phyloP scores from a whole-genome alignment of 495 filamentous ascomycete genomes.

The Talaromyces thailandensis region DNA sequence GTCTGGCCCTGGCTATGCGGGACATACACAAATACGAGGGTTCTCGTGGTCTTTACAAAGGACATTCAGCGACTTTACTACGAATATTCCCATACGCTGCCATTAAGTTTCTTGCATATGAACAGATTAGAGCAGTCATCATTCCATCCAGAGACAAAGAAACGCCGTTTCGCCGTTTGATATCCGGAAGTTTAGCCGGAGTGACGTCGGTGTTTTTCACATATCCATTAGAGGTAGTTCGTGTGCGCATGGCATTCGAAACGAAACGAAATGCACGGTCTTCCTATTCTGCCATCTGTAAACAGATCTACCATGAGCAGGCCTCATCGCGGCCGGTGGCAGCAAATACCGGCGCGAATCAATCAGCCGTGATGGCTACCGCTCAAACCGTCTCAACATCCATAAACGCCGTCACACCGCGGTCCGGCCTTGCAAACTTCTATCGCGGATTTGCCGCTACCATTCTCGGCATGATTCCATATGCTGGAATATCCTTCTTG shows the following conservation, averaged over 20 bases:
- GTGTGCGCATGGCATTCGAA: conserved; percentile 90
- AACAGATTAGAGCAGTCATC: conserved; percentile 74
- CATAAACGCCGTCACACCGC: conserved; percentile 40
- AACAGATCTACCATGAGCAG: conserved; percentile 74
- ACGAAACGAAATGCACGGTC: conserved; percentile 61
- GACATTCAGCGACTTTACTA: conserved; percentile 87
- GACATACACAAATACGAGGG: conserved; percentile 77
- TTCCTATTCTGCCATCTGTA: conserved; percentile 62
- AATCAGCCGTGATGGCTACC: conserved; percentile 18
- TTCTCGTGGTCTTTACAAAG: conserved; percentile 68
- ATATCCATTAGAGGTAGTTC: conserved; percentile 85
- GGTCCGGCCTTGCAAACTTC: conserved; percentile 74
- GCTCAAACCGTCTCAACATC: conserved; percentile 27
- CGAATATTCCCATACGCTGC: conserved; percentile 96
- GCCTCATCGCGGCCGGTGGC: conserved; percentile 20
- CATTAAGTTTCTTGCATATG: conserved; percentile 96
- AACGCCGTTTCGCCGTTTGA: conserved; percentile 66
- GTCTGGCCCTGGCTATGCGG: conserved; percentile 64
- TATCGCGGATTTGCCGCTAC: conserved; percentile 91
- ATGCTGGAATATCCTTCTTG: conserved; percentile 94
- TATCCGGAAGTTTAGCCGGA: conserved; percentile 74
- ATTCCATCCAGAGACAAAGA: conserved; percentile 67
- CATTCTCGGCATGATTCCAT: conserved; percentile 87
- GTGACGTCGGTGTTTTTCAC: conserved; percentile 89
- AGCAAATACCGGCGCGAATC: conserved; percentile 11